Conservation (phyloP, 768 basidiomycete genomes). For the Coprinopsis cinerea region DNA sequence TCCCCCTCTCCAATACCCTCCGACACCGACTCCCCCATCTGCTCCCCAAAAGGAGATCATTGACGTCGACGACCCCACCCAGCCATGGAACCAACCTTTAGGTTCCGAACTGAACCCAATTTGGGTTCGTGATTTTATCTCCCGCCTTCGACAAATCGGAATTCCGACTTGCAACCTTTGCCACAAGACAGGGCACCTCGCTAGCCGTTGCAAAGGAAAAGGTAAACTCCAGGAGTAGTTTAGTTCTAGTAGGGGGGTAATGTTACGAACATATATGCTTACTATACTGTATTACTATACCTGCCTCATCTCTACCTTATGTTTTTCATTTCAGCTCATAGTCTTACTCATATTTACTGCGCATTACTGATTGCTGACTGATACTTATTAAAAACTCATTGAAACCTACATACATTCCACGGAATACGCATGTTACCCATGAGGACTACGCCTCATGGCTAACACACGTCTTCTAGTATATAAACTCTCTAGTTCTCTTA, state of each 20-base stretch:
- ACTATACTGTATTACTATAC: background rate
- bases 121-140: too few species aligned
- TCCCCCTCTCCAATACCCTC: too few species aligned
- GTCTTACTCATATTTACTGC: background rate
- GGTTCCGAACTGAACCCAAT: too few species aligned
- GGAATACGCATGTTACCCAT: background rate
- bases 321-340: background rate
- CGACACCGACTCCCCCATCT: too few species aligned
- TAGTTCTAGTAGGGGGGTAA: background rate
- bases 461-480: background rate
- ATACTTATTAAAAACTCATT: too few species aligned
- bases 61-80: too few species aligned
- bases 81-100: too few species aligned
- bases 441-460: background rate
- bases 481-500: background rate
- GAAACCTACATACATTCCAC: too few species aligned
- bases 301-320: background rate
- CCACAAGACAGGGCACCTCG: background rate
- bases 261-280: conserved; percentile 5
- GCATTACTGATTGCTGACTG: background rate
- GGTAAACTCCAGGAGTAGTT: background rate
- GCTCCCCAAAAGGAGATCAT: too few species aligned
- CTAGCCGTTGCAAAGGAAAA: background rate
- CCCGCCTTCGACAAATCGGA: background rate
- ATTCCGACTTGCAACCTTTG: background rate